Evolutionary conservation across 2,329 filamentous ascomycete species (phyloP), one percentile per base, ranked within the genome.

Genomic region (Nigrospora oryzae): DNA sequence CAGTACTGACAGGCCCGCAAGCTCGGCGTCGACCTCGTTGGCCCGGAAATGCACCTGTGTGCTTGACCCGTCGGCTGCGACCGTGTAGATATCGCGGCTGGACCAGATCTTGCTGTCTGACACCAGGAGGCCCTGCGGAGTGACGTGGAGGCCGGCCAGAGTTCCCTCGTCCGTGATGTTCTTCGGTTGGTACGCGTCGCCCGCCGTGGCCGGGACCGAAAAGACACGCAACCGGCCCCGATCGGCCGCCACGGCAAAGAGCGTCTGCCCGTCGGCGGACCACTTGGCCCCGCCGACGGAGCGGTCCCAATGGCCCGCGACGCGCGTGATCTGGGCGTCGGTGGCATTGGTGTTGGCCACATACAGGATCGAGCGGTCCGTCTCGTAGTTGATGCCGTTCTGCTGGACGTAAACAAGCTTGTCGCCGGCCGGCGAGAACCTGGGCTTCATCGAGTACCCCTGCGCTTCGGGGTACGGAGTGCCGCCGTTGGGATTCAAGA

Each of bases 381-480:
- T 60, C 57, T 85, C 80, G 53, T 84, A 84, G 10, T 70, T 67
- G 46, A 77, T 72, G 2, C 71, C 70, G 47, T 71, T 69, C 78
- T 81, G 82, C 51, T 78, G 75, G 42, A 83, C 58, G 53, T 83
- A 84, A 4, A 77, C 79, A 36, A 79, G 63, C 42, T 70, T 67
- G 39, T 67, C 71, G 38, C 80, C 77, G 49, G 76, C 69, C 0
- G 75, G 74, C 14, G 78, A 81, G 62, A 83, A 83, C 13, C 56
- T 53, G 5, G 65, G 65, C 10, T 51, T 55, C 1, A 60, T 59
- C 4, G 59, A 56, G 11, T 64, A 63, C 2, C 65, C 65, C 45
- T 64, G 49, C 1, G 61, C 51, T 11, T 61, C 56, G 3, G 54
- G 49, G 43, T 64, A 58, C 48, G 52, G 51, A 14, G 56, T 59